Evolutionary conservation across 192 early-diverging fungal genomes (phyloP).

Genomic region (Coemansia sp.): DNA sequence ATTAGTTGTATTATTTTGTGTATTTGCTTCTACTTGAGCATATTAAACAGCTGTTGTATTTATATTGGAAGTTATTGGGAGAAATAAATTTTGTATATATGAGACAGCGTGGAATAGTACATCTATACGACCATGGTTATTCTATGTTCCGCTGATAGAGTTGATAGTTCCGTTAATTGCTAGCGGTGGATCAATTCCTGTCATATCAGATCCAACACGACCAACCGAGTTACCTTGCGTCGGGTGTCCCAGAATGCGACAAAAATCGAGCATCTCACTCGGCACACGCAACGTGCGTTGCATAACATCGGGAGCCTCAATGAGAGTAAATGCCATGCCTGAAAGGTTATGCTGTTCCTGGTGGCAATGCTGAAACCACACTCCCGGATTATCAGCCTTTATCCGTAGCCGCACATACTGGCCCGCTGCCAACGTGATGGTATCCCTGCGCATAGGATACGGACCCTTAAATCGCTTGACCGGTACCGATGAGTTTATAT

Average conservation of each 20-base stretch:
- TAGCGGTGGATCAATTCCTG: no score
- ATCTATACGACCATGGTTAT: no score
- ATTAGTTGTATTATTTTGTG: no score
- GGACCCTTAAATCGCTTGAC: no score
- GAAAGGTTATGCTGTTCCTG: neutral
- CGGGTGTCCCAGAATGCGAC: constrained; percentile 56
- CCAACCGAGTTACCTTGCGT: constrained; percentile 74
- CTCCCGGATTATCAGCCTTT: constrained; percentile 78
- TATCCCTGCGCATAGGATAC: constrained; percentile 62
- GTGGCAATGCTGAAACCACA: constrained; percentile 69
- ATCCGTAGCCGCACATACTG: constrained; percentile 67
- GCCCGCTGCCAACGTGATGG: constrained; percentile 59
- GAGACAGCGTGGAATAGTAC: no score
- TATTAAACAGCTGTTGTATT: no score
- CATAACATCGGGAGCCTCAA: constrained; percentile 67
- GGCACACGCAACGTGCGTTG: constrained; percentile 57
- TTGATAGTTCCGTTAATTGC: no score
- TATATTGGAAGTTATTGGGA: no score
- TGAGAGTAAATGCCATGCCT: constrained; percentile 62
- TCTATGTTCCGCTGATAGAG: no score
- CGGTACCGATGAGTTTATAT: neutral
- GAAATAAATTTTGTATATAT: no score
- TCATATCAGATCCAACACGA: no score
- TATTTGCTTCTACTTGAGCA: no score
- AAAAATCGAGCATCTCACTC: constrained; percentile 57